Evolutionary conservation across 1,284 basidiomycete genomes (phyloP).

Genomic region (Taiwanofungus camphoratus): DNA sequence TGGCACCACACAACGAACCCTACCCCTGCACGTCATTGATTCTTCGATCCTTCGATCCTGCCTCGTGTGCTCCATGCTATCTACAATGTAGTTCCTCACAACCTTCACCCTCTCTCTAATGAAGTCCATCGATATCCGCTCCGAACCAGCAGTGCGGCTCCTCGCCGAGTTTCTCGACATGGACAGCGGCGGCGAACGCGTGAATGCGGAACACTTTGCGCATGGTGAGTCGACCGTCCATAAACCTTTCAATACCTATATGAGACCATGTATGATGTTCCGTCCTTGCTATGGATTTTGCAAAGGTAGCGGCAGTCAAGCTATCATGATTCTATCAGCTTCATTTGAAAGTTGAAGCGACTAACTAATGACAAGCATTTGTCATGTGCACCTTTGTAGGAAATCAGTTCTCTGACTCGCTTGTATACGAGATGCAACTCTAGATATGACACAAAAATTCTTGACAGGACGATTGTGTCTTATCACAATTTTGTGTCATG

Average conservation of each 20-base stretch:
- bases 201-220: slow-evolving; percentile 83
- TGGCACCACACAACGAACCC: neutral
- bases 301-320: no score
- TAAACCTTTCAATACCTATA: slow-evolving; percentile 3
- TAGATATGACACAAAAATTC: no score
- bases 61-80: neutral
- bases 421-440: no score
- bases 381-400: no score
- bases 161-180: slow-evolving; percentile 82
- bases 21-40: no score
- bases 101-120: slow-evolving; percentile 81
- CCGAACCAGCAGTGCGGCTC: slow-evolving; percentile 77
- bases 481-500: no score
- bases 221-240: slow-evolving; percentile 57
- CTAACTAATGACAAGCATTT: no score
- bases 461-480: no score
- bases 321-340: no score
- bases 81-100: slow-evolving; percentile 55
- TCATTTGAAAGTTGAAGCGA: no score
- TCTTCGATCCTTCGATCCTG: neutral
- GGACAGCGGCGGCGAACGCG: slow-evolving; percentile 50
- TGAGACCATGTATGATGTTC: neutral
- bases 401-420: no score
- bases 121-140: slow-evolving; percentile 84
- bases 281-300: neutral